Percentiles rank a stretch among this genome's conserved stretches.
These are phyloP conservation scores for Viola pubescens DNA, from an alignment of 441 rosid genomes.

Conservation along the genomic window DNA sequence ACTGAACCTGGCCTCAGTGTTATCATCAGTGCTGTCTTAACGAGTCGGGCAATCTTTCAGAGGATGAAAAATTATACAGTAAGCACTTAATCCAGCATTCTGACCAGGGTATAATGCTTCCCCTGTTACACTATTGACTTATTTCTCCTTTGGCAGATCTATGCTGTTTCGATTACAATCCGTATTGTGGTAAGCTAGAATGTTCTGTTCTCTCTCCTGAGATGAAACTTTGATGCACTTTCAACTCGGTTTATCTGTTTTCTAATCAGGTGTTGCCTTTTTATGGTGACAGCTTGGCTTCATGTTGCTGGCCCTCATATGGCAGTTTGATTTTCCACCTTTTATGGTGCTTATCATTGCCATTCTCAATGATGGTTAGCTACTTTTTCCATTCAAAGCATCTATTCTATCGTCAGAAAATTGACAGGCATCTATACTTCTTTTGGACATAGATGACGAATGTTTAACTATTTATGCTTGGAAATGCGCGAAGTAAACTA, in stretches of 20 bases:
- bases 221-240: background rate
- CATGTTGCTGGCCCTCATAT: conserved; percentile 93
- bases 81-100: conserved; percentile 14
- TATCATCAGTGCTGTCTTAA: conserved; percentile 93
- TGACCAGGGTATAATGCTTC: background rate
- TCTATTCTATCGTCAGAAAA: background rate
- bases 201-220: conserved; percentile 3
- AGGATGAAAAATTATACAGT: conserved; percentile 98
- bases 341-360: conserved; percentile 99
- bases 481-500: no score
- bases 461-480: no score
- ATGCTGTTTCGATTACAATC: conserved; percentile 92
- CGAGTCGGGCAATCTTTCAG: conserved; percentile 95
- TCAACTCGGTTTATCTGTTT: background rate
- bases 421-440: background rate
- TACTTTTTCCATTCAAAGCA: background rate
- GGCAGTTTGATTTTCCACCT: conserved; percentile 97
- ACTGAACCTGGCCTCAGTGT: conserved; percentile 98
- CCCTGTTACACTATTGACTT: conserved; percentile 8
- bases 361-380: conserved; percentile 89
- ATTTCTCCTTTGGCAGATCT: conserved; percentile 47
- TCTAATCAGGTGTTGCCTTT: background rate
- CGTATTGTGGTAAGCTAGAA: conserved; percentile 80
- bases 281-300: conserved; percentile 56
- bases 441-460: no score